Conservation (phyloP, 352 stramenopile genomes). For the Paralagenidium karlingii region DNA sequence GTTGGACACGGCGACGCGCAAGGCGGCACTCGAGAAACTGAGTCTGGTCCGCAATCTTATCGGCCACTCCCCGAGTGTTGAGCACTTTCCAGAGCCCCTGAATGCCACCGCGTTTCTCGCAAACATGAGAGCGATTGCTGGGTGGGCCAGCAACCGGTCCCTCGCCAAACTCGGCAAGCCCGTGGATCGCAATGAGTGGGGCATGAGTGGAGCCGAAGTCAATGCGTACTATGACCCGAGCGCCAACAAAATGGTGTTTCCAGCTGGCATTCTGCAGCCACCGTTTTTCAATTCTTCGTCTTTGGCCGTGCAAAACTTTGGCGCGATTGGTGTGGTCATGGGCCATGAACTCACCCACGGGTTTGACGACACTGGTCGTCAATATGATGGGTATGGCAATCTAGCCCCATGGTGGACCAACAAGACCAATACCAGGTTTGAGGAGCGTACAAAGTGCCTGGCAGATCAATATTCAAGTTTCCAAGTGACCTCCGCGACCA, state of each 20-base stretch:
- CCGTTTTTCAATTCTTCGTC: constrained; percentile 84
- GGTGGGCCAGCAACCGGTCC: constrained; percentile 17
- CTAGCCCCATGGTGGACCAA: constrained; percentile 90
- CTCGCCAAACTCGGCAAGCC: constrained; percentile 8
- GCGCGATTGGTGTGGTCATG: constrained; percentile 87
- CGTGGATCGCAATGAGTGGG: constrained; percentile 66
- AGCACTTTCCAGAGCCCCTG: constrained; percentile 51
- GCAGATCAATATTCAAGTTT: constrained; percentile 49
- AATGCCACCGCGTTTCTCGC: constrained; percentile 18
- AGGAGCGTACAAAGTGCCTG: constrained; percentile 36
- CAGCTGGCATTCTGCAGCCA: constrained; percentile 90
- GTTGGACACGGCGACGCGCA: constrained; percentile 77
- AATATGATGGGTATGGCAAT: constrained; percentile 83
- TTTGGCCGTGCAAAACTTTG: constrained; percentile 88
- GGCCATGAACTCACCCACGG: constrained; percentile 95
- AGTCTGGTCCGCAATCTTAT: constrained; percentile 58
- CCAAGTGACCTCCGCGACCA: constrained; percentile 19
- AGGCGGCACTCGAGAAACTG: constrained; percentile 85
- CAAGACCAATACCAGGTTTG: constrained; percentile 68
- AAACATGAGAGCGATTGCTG: constrained; percentile 27
- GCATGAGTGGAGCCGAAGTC: constrained; percentile 87
- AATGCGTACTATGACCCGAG: constrained; percentile 82
- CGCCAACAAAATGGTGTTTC: constrained; percentile 91
- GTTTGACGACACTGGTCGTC: constrained; percentile 88
- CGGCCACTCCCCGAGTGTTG: constrained; percentile 23